A percentile compares a stretch with the other conserved stretches of the same genome.
These are phyloP conservation scores for Pseudocohnilembus persalinus DNA, from an alignment of 169 alveolate genomes.

Conservation along the genomic window DNA sequence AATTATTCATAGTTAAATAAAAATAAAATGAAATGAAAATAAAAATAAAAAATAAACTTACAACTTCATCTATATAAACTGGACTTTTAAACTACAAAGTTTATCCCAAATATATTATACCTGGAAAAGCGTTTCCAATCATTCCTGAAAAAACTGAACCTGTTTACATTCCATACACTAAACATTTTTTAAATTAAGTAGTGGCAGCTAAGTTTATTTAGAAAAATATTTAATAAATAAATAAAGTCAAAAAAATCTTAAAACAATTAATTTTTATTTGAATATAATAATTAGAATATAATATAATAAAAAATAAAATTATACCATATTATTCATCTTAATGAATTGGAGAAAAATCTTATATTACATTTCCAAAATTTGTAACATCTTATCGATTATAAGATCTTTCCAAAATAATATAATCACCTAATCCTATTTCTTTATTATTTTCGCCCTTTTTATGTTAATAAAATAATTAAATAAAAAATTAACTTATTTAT, in stretches of 20 bases:
- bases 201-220: neutral
- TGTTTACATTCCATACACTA: neutral
- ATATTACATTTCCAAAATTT: neutral
- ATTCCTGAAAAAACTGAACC: neutral
- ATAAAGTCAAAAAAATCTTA: no score
- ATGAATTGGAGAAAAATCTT: neutral
- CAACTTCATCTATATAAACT: neutral
- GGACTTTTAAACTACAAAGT: neutral
- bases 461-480: no score
- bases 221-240: no score
- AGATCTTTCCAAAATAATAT: neutral
- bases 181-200: neutral
- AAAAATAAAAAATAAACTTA: no score
- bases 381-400: neutral
- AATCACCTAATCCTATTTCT: neutral
- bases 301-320: no score
- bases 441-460: neutral
- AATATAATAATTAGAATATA: no score
- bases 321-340: neutral
- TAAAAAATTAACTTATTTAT: neutral
- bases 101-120: neutral
- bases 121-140: neutral
- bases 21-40: no score
- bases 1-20: no score
- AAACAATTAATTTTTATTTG: no score